Conservation (phyloP, 768 basidiomycete genomes). For the Lyophyllum semitale region DNA sequence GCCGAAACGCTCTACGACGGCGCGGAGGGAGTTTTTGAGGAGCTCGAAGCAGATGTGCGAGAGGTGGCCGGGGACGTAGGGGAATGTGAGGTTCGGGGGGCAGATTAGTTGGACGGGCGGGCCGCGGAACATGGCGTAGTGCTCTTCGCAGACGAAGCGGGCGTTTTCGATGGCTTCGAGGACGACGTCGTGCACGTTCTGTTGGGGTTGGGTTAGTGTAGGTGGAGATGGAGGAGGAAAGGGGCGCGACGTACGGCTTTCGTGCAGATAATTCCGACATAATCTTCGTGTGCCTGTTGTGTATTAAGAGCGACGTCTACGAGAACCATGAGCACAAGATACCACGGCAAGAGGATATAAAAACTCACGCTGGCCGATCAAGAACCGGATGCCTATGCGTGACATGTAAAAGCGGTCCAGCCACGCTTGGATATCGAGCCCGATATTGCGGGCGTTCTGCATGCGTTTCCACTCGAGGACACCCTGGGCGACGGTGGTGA, state of each 20-base stretch:
- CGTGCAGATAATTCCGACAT: slow-evolving; percentile 54
- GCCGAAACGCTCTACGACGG: slow-evolving; percentile 92
- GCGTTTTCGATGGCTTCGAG: slow-evolving; percentile 99
- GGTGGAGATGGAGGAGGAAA: too few relatives aligned
- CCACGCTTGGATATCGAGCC: slow-evolving; percentile 91
- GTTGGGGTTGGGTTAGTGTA: too few relatives aligned
- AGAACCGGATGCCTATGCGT: slow-evolving; percentile 92
- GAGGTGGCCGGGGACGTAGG: slow-evolving; percentile 95
- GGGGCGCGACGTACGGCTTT: not conserved
- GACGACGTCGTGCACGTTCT: slow-evolving; percentile 95
- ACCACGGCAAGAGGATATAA: slow-evolving; percentile 1
- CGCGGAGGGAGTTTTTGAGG: slow-evolving; percentile 95
- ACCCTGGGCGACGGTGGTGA: slow-evolving; percentile 95
- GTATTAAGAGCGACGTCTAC: slow-evolving; percentile 94
- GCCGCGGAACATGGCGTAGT: slow-evolving; percentile 92
- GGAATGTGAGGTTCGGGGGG: slow-evolving; percentile 79
- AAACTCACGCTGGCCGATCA: slow-evolving; percentile 90
- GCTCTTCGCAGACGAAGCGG: slow-evolving; percentile 91
- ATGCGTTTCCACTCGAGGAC: slow-evolving; percentile 93
- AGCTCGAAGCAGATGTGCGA: slow-evolving; percentile 97
- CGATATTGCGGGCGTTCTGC: slow-evolving; percentile 70
- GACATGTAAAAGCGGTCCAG: slow-evolving; percentile 95
- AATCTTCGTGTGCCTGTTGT: slow-evolving; percentile 87
- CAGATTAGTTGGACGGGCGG: slow-evolving; percentile 97
- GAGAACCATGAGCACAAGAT: slow-evolving; percentile 6